phyloP scores from a whole-genome alignment of 2,329 filamentous ascomycete genomes.

The Colletotrichum karsti region DNA sequence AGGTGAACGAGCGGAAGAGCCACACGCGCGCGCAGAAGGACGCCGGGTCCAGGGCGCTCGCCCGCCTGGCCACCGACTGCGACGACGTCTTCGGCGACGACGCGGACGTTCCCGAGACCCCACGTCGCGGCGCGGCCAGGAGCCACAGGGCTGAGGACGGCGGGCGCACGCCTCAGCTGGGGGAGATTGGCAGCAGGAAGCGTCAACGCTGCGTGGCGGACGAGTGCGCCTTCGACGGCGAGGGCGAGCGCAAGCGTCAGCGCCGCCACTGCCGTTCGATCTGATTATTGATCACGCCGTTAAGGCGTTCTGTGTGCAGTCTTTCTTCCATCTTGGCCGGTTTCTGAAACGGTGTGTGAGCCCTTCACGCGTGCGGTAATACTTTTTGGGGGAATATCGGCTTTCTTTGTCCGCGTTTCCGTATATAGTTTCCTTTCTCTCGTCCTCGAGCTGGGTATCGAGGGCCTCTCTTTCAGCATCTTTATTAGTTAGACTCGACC shows the following conservation, averaged over 20 bases:
- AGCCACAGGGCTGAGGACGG: background rate
- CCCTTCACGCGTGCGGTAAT: too few species aligned
- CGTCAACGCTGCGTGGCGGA: background rate
- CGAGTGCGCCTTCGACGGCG: background rate
- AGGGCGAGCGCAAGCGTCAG: background rate
- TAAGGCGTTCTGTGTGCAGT: too few species aligned
- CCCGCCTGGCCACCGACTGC: background rate
- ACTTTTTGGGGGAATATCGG: too few species aligned
- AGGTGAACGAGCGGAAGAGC: constrained; percentile 26
- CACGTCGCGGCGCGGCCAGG: background rate
- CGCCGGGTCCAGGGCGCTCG: background rate
- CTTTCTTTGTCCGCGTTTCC: background rate
- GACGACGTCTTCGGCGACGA: background rate
- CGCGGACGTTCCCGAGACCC: background rate
- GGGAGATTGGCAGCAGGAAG: background rate
- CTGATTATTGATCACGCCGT: background rate
- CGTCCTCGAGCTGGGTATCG: background rate
- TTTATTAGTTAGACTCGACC: background rate
- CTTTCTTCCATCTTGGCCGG: background rate
- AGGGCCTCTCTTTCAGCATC: background rate
- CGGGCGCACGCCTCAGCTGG: background rate
- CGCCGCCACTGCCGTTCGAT: background rate
- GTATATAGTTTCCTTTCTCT: background rate
- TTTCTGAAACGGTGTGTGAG: background rate
- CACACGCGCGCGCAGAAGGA: constrained; percentile 22